Conservation (phyloP, 1,284 basidiomycete species). For the Sporisorium reilianum region DNA sequence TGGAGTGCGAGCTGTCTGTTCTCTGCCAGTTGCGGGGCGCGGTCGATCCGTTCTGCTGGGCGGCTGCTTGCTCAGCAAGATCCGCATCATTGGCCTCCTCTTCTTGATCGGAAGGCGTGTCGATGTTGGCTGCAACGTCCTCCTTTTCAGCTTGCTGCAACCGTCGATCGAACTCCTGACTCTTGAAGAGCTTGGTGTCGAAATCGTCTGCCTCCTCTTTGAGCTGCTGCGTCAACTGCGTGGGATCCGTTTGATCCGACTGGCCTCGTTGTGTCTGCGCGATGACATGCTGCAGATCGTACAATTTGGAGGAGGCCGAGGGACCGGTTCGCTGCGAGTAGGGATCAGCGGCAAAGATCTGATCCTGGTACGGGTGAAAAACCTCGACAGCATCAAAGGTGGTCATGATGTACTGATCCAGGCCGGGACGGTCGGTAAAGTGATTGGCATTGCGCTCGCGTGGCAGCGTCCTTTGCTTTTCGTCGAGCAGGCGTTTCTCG, state of each 20-base stretch:
- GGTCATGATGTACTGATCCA: slow-evolving; percentile 82
- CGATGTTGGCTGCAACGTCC: slow-evolving; percentile 35
- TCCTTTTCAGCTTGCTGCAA: slow-evolving; percentile 56
- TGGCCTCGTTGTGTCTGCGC: slow-evolving; percentile 59
- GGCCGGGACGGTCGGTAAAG: slow-evolving; percentile 63
- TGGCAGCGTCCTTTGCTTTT: slow-evolving; percentile 71
- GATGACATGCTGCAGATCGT: slow-evolving; percentile 48
- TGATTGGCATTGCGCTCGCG: slow-evolving; percentile 36
- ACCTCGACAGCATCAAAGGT: slow-evolving; percentile 81
- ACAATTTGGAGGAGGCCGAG: slow-evolving; percentile 44
- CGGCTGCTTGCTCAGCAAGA: slow-evolving; percentile 8
- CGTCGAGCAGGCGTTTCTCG: slow-evolving; percentile 55
- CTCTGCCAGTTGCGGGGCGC: slow-evolving; percentile 20
- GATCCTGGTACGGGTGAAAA: slow-evolving; percentile 55
- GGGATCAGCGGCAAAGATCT: slow-evolving; percentile 41
- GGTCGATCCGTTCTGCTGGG: slow-evolving; percentile 1
- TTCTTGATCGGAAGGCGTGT: slow-evolving; percentile 34
- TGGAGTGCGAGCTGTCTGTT: slow-evolving; percentile 35
- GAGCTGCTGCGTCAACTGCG: slow-evolving; percentile 15
- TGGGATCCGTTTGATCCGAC: slow-evolving; percentile 48
- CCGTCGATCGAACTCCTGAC: slow-evolving; percentile 60
- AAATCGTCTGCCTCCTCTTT: slow-evolving; percentile 53
- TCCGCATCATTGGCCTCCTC: slow-evolving; percentile 17
- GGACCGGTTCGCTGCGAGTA: slow-evolving; percentile 48
- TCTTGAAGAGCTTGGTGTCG: slow-evolving; percentile 66